Evolutionary conservation across 2,329 filamentous ascomycete species (phyloP), one percentile per base, ranked within the genome.

Genomic region (Mariannaea elegans): DNA sequence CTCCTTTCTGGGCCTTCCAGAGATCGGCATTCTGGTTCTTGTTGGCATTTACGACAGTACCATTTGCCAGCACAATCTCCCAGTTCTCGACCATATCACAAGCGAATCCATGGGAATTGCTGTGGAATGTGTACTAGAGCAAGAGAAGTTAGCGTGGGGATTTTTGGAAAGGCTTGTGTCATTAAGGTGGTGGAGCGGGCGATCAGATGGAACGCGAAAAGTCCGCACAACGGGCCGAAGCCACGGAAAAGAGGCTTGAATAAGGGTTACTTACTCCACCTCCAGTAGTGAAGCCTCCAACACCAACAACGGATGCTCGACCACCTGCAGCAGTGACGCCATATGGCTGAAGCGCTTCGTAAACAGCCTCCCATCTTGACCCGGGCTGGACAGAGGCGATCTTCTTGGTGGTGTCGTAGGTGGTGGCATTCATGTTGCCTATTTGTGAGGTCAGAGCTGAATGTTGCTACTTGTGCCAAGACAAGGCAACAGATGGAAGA

Each of bases 1-100:
- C 82, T 14, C 82, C 82, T 69, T 74, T 80, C 0, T 84, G 66
- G 16, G 78, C 81, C 81, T 81, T 84, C 63, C 82, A 74, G 0
- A 84, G 67, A 59, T 83, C 80, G 9, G 62, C n/a, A 49, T 75
- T 64, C 4, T 65, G 58, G 13, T 56, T 56, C 14, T 72, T 71
- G 21, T 66, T 65, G n/a, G 72, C 61, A 19, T 23, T 42, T 9
- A 47, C 13, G 10, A 59, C 39, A 8, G 18, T 19, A 9, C 42
- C 52, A 7, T 39, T 29, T 2, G 42, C 24, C 7, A 47, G 42
- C 6, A 56, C 52, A 23, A 56, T 44, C 34, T 56, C 52, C 14
- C 10, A 44, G n/a, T 29, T 42, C 7, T 45, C 18, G 21, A 53
- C 39, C 4, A 21, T 24, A 10, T 53, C 50, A n/a, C 39, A 53